Evolutionary conservation across 2,329 filamentous ascomycete genomes (phyloP).

Genomic region (Blumeriella jaapii): DNA sequence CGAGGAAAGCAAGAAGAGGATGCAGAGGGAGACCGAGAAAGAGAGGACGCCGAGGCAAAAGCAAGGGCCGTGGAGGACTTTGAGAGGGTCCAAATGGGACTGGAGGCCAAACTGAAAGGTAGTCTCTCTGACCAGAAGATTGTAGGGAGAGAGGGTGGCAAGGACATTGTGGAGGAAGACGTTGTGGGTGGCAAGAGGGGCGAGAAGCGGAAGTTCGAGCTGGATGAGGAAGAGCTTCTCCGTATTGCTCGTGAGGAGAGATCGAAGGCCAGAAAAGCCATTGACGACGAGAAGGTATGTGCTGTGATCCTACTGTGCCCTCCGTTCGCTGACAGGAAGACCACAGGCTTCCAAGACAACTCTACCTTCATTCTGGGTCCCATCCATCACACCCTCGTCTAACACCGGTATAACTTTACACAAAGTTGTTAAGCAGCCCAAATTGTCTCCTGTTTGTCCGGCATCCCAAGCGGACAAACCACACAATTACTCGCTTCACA

Average conservation of each 20-base stretch:
- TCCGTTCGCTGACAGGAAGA: background rate
- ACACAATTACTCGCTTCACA: conserved; percentile 69
- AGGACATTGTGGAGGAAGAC: conserved; percentile 32
- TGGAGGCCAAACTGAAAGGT: conserved; percentile 30
- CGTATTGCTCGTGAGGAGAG: conserved; percentile 60
- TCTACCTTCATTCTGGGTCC: conserved; percentile 87
- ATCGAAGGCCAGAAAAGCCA: conserved; percentile 54
- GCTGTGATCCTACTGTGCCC: conserved; percentile 2
- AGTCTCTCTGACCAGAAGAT: conserved; percentile 25
- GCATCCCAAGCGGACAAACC: conserved; percentile 53
- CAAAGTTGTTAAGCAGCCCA: conserved; percentile 47
- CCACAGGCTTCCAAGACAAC: conserved; percentile 45
- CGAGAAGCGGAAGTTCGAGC: conserved; percentile 64
- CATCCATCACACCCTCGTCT: conserved; percentile 63
- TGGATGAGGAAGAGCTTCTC: conserved; percentile 66
- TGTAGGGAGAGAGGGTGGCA: conserved; percentile 32
- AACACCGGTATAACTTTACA: conserved; percentile 46
- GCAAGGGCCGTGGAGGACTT: conserved; percentile 68
- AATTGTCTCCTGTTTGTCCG: conserved; percentile 64
- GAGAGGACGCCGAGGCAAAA: conserved; percentile 57
- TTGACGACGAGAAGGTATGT: conserved; percentile 60
- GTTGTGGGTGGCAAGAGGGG: conserved; percentile 28
- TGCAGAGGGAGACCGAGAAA: conserved; percentile 44
- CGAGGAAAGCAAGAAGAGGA: conserved; percentile 51
- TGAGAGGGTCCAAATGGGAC: conserved; percentile 70